Evolutionary conservation across 768 basidiomycete genomes (phyloP).

Genomic region (Podaxis sp.): DNA sequence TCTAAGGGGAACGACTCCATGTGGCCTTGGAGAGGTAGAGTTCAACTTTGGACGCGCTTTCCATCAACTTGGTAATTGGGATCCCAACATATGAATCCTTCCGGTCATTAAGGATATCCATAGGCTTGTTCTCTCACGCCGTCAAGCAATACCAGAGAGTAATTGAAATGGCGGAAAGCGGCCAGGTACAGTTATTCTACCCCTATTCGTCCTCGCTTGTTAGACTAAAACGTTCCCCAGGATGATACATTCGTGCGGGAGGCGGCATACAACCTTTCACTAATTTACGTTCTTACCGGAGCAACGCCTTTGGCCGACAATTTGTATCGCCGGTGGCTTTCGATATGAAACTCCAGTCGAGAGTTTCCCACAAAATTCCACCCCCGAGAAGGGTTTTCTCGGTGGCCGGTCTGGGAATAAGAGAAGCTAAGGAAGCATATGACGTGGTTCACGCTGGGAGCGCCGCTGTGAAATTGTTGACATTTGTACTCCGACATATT

Average conservation of each 20-base stretch:
- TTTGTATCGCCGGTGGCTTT: constrained; percentile 81
- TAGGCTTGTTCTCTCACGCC: constrained; percentile 81
- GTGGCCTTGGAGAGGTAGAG: constrained; percentile 72
- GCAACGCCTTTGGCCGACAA: constrained; percentile 67
- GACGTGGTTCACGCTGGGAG: no score
- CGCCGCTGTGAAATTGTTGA: no score
- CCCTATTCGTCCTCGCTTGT: not conserved
- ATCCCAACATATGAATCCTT: not conserved
- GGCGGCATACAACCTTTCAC: constrained; percentile 84
- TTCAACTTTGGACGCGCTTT: constrained; percentile 92
- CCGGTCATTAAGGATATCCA: not conserved
- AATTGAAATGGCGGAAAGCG: constrained; percentile 55
- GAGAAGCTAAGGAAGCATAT: no score
- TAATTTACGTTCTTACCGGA: constrained; percentile 80
- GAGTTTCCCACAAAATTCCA: not conserved
- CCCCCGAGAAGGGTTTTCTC: no score
- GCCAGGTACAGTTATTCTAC: not conserved
- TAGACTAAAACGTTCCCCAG: constrained; percentile 14
- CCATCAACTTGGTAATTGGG: constrained; percentile 78
- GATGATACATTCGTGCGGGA: constrained; percentile 63
- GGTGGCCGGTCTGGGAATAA: no score
- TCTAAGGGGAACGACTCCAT: constrained; percentile 44
- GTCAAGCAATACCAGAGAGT: constrained; percentile 82
- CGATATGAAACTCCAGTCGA: constrained; percentile 41
- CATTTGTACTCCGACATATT: no score